Percentiles rank a stretch among this genome's conserved stretches.
phyloP scores from a whole-genome alignment of 192 early-diverging fungal species.

The Backusella luteola region DNA sequence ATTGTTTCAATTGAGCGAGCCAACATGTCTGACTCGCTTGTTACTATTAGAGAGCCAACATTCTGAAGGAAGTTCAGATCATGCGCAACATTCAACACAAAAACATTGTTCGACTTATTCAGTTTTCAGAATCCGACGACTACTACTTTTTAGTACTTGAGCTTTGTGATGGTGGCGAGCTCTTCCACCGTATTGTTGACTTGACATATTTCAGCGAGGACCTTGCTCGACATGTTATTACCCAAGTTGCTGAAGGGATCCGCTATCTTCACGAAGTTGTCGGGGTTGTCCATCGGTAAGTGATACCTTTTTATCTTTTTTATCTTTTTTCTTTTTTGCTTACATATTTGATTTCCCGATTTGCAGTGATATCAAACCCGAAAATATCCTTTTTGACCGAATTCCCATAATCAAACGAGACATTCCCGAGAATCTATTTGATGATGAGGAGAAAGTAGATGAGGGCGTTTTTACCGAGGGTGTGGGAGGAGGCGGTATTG shows the following conservation, averaged over 20 bases:
- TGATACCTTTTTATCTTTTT: neutral
- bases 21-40: neutral
- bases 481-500: conserved; percentile 82
- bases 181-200: conserved; percentile 85
- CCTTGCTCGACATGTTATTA: conserved; percentile 76
- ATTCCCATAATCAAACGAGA: conserved; percentile 59
- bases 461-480: conserved; percentile 72
- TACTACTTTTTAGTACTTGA: conserved; percentile 82
- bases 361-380: conserved; percentile 87
- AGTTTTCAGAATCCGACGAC: conserved; percentile 74
- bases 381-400: conserved; percentile 82
- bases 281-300: conserved; percentile 75
- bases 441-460: conserved; percentile 68
- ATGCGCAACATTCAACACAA: conserved; percentile 77
- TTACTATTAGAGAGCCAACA: conserved; percentile 61
- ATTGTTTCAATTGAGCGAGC: neutral
- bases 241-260: conserved; percentile 83
- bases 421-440: conserved; percentile 23
- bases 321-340: conserved; percentile 3
- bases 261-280: conserved; percentile 80
- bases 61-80: conserved; percentile 86
- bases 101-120: conserved; percentile 73
- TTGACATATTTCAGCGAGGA: conserved; percentile 81
- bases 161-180: conserved; percentile 83
- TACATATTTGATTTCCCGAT: neutral